Conservation (phyloP, 192 early-diverging fungal species). For the Coemansia sp. region DNA sequence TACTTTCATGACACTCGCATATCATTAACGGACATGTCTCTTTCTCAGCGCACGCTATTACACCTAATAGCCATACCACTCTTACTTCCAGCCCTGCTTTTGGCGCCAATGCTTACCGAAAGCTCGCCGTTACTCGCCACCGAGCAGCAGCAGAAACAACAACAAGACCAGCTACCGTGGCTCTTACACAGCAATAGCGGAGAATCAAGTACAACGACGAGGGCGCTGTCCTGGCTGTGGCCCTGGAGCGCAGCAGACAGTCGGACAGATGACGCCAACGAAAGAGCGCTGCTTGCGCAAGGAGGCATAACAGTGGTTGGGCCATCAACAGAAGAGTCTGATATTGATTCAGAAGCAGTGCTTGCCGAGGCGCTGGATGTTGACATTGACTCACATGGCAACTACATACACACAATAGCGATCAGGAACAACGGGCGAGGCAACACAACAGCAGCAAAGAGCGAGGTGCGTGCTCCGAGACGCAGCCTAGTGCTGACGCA, state of each 20-base stretch:
- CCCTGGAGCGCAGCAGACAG: conserved; percentile 13
- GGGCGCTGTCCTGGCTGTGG: conserved; percentile 26
- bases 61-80: conserved; percentile 8
- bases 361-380: conserved; percentile 44
- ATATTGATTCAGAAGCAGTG: neutral
- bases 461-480: neutral
- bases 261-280: conserved; percentile 28
- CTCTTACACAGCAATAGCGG: neutral
- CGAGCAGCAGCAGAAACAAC: conserved; percentile 2
- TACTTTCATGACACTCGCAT: conserved; percentile 5
- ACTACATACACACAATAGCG: conserved; percentile 56
- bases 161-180: neutral
- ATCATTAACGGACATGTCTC: conserved; percentile 1
- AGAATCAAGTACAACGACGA: neutral
- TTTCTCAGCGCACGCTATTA: conserved; percentile 6
- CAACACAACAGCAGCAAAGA: neutral
- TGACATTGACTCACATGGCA: conserved; percentile 38
- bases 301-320: conserved; percentile 27
- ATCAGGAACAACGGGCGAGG: conserved; percentile 20
- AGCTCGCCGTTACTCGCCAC: neutral
- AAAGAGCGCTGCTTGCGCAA: conserved; percentile 34
- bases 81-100: conserved; percentile 8
- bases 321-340: neutral
- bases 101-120: conserved; percentile 10
- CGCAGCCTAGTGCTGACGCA: conserved; percentile 56